These are phyloP conservation scores for Cordyceps cicadae DNA, from an alignment of 2,329 filamentous ascomycete species.

Conservation along the genomic window DNA sequence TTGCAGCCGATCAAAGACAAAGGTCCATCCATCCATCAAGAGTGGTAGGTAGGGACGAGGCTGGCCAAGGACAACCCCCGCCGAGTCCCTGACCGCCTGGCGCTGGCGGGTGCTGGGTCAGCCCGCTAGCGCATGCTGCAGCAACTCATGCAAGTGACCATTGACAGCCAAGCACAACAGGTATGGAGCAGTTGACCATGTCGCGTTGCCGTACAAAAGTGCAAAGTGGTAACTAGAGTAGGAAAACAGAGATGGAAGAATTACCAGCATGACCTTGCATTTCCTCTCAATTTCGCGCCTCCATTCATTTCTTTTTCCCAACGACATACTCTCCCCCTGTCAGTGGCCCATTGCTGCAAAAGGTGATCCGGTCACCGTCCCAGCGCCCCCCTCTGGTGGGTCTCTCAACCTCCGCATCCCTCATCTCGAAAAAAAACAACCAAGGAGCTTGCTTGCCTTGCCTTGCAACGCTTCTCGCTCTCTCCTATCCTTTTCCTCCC, in stretches of 20 bases:
- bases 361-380: background rate
- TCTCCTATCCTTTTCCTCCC: conserved; percentile 9
- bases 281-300: background rate
- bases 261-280: background rate
- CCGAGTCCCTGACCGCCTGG: background rate
- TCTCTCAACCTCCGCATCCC: conserved; percentile 14
- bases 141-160: conserved; percentile 3
- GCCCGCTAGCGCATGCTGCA: conserved; percentile 4
- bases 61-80: background rate
- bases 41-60: background rate
- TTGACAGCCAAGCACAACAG: background rate
- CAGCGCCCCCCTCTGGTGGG: conserved; percentile 8
- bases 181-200: background rate
- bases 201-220: background rate
- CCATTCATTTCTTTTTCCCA: background rate
- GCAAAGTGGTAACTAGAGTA: background rate
- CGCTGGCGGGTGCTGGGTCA: background rate
- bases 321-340: background rate
- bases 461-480: conserved; percentile 6
- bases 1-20: no score
- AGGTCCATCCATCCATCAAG: no score
- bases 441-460: conserved; percentile 9
- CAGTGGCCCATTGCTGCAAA: background rate
- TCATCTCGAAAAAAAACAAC: conserved; percentile 13
- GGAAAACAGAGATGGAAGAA: background rate